phyloP scores from a whole-genome alignment of 768 basidiomycete species.

The Rhodocollybia butyracea region DNA sequence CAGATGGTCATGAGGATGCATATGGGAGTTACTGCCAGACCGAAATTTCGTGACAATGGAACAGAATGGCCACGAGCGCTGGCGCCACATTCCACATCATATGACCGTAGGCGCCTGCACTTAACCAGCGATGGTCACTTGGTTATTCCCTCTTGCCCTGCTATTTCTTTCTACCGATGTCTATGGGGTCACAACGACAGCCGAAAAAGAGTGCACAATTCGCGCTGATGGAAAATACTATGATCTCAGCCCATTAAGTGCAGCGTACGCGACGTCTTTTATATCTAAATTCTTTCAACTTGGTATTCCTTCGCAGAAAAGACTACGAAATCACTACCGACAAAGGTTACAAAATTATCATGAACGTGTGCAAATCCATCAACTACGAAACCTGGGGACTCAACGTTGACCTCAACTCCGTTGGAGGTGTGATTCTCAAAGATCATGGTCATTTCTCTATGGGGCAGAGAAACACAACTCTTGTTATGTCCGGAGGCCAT shows the following conservation, averaged over 20 bases:
- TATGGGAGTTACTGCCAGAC: no score
- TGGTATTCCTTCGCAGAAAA: slow-evolving; percentile 40
- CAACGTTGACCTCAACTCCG: slow-evolving; percentile 45
- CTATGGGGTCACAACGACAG: background rate
- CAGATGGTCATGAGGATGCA: no score
- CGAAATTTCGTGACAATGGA: no score
- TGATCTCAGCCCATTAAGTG: slow-evolving; percentile 60
- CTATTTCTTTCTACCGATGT: background rate
- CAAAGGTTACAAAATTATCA: slow-evolving; percentile 41
- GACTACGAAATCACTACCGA: slow-evolving; percentile 58
- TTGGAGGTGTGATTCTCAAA: slow-evolving; percentile 60
- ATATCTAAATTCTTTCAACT: slow-evolving; percentile 6
- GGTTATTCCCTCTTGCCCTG: background rate
- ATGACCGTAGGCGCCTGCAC: background rate
- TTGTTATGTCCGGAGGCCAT: slow-evolving; percentile 26
- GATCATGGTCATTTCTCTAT: slow-evolving; percentile 69
- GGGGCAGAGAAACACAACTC: slow-evolving; percentile 72
- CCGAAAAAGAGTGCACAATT: slow-evolving; percentile 60
- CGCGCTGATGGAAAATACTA: slow-evolving; percentile 58
- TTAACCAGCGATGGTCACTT: background rate
- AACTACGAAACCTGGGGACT: slow-evolving; percentile 56
- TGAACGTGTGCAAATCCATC: slow-evolving; percentile 66
- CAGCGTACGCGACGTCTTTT: slow-evolving; percentile 39
- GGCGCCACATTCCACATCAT: no score
- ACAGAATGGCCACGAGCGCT: no score